Percentiles rank a stretch among this genome's conserved stretches.
phyloP scores from a whole-genome alignment of 306 rosid species.

The Casuarina equisetifolia region DNA sequence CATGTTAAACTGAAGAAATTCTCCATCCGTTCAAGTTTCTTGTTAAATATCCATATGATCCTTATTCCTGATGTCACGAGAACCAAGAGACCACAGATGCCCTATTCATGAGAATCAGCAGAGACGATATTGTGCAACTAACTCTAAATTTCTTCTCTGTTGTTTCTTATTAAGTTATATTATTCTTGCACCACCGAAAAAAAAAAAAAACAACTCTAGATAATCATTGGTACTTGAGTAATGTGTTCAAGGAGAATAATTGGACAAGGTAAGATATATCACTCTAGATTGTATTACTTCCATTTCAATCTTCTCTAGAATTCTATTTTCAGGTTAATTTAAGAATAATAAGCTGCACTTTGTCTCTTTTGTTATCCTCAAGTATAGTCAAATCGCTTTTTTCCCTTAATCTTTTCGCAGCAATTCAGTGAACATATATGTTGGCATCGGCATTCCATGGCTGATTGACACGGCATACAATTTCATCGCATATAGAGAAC shows the following conservation, averaged over 20 bases:
- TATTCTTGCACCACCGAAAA: too few relatives aligned
- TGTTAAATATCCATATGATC: neutral
- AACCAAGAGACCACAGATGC: neutral
- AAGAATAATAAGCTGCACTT: neutral
- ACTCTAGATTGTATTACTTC: neutral
- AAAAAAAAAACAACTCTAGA: too few relatives aligned
- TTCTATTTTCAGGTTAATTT: neutral
- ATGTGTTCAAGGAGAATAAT: too few relatives aligned
- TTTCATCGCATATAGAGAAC: conserved; percentile 66
- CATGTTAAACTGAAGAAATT: conserved; percentile 2
- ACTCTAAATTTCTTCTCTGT: too few relatives aligned
- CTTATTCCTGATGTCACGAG: neutral
- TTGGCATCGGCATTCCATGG: conserved; percentile 97
- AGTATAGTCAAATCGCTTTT: conserved; percentile 17
- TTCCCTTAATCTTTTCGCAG: conserved; percentile 37
- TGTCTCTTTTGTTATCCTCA: neutral
- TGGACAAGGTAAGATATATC: too few relatives aligned
- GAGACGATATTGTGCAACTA: neutral
- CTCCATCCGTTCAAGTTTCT: conserved; percentile 3
- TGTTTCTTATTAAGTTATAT: too few relatives aligned
- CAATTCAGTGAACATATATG: conserved; percentile 90
- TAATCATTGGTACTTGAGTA: too few relatives aligned
- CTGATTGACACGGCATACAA: conserved; percentile 81
- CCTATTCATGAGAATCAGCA: neutral
- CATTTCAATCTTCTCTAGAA: neutral